Evolutionary conservation across 805 yeast genomes (phyloP), one percentile per base, ranked within the genome.

Genomic region (Ogataea chonburiensis): DNA sequence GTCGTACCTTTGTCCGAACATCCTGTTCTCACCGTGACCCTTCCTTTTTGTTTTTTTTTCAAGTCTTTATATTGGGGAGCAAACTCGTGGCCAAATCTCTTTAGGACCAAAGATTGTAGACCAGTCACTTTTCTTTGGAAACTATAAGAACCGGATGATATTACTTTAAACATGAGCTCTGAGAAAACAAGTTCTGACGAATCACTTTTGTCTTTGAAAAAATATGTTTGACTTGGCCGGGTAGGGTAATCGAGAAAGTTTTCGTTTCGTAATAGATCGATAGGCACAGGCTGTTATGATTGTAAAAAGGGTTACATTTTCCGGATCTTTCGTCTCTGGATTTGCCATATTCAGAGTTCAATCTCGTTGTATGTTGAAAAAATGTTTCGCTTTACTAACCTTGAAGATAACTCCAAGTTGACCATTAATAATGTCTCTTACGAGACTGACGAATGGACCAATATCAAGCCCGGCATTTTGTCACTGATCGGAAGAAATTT

Each of bases 11-110:
- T 88, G 36, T 75, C 71, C 3, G 97, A 88, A 2, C 97, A 97
- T 34, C 98, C 98, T 10, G 84, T 86, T 61, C 96, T 82, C 8
- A 89, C 96, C 1, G 94, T 77, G 5, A 93, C 96, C 50, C 97
- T 73, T 17, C 98, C 98, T 60, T 93, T 93, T 63, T 86, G 88
- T 31, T 86, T 85, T 62, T 91, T 91, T 52, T 76, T 71, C 31
- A 78, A 67, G 38, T 68, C 66, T 49, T 75, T 79, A 59, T 70
- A 80, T 52, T 91, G 70, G 25, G 95, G 95, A n/a, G 87, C 86
- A 48, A 58, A 75, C 51, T 81, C 87, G 56, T 81, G 87, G 39
- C 76, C 76, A 47, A 65, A 71, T 55, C 86, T 63, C 28, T 60
- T 59, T 34, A 28, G 7, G 7, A 29, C 22, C 19, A 29, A 7